Conservation (phyloP, 495 filamentous ascomycete genomes). For the Xylaria nigripes region DNA sequence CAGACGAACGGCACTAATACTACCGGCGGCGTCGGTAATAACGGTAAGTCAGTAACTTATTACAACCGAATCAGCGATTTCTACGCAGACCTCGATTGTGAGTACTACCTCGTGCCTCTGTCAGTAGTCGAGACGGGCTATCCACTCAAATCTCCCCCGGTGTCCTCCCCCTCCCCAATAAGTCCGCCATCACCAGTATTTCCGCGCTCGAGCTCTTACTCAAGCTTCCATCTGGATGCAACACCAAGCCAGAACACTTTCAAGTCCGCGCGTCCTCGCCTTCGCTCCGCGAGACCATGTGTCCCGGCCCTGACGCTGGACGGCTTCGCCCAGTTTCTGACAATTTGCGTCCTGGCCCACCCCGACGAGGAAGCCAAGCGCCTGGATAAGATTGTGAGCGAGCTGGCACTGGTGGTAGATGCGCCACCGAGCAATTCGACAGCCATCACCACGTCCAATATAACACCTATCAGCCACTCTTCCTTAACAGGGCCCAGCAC, state of each 20-base stretch:
- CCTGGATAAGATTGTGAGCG: conserved; percentile 60
- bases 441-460: not conserved
- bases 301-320: conserved; percentile 70
- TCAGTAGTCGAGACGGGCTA: not conserved
- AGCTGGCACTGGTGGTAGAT: conserved; percentile 60
- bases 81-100: conserved; percentile 65
- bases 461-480: not conserved
- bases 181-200: not conserved
- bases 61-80: conserved; percentile 49
- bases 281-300: conserved; percentile 50
- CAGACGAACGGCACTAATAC: conserved; percentile 9
- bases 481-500: conserved; percentile 46
- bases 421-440: conserved; percentile 16
- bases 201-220: conserved; percentile 9
- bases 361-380: conserved; percentile 71
- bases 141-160: not conserved
- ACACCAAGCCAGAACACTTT: not conserved
- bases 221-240: not conserved
- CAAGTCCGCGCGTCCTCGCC: conserved; percentile 4
- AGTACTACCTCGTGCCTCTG: conserved; percentile 74
- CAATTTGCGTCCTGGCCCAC: conserved; percentile 63
- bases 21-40: conserved; percentile 19
- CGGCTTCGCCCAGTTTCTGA: conserved; percentile 75
- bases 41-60: conserved; percentile 8
- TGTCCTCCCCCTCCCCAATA: not conserved